Base-by-base conservation (phyloP, 352 stramenopile species). In the Pelagophyceae sp. region DNA sequence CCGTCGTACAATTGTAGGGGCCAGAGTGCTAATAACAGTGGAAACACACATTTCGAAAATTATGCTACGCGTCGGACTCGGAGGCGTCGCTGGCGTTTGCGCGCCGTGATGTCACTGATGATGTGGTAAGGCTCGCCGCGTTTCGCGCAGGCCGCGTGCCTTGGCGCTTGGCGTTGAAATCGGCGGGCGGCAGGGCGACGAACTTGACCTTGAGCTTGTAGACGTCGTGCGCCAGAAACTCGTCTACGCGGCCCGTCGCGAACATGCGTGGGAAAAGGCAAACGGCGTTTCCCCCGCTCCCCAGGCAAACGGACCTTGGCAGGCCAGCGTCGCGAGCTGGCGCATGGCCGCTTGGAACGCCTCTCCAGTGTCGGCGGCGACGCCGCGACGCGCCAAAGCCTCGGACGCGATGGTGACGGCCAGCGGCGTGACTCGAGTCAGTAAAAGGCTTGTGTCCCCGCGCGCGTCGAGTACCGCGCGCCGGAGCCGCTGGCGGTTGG, bases 131-230 rank as follows among this genome's bases (percentile, higher is more conserved):
- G n/a, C n/a, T n/a, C n/a, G n/a, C n/a, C n/a, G n/a, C n/a, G n/a
- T n/a, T n/a, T n/a, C n/a, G n/a, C n/a, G n/a, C n/a, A n/a, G n/a
- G n/a, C n/a, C n/a, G n/a, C n/a, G n/a, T n/a, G n/a, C n/a, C n/a
- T n/a, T n/a, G n/a, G n/a, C n/a, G n/a, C n/a, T n/a, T n/a, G n/a
- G n/a, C n/a, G n/a, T n/a, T n/a, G n/a, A 61, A 61, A 17, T 61
- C 60, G 25, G 17, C 31, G n/a, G 67, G 67, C 35, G 67, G 67
- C 11, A 33, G 2, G 35, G 67, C 35, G 15, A 58, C 1, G 38
- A 74, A 74, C 29, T 74, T 74, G 15, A 15, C 5, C 35, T 74
- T 51, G 38, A 74, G 67, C 38, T 54, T n/a, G 38, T 74, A 58
- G 23, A 74, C 17, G 67, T 74, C 67, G 33, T 50, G 29, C 5